Conservation (phyloP, 495 filamentous ascomycete species). For the Aspergillus cavernicola region DNA sequence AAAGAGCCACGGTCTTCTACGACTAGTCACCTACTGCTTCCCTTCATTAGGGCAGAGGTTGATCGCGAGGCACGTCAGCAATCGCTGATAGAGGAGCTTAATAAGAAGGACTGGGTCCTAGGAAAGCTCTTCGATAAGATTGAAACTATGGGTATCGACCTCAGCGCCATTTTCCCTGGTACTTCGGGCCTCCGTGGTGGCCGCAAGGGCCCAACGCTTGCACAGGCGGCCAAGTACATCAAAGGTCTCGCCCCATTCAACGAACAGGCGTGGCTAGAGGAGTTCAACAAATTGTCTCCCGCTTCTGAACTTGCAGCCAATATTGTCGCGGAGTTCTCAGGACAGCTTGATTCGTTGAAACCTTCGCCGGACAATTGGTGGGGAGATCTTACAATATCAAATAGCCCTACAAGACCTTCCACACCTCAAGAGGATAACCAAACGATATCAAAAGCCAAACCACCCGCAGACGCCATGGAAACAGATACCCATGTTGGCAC, state of each 20-base stretch:
- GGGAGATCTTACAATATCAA: conserved; percentile 23
- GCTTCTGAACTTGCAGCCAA: conserved; percentile 22
- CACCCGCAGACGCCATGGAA: conserved; percentile 2
- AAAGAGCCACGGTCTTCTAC: conserved; percentile 51
- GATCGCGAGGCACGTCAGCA: conserved; percentile 46
- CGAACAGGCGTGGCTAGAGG: conserved; percentile 37
- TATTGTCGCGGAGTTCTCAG: conserved; percentile 24
- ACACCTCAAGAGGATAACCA: conserved; percentile 4
- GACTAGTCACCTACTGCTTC: conserved; percentile 62
- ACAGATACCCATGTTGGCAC: conserved; percentile 20
- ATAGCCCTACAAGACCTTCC: conserved; percentile 1
- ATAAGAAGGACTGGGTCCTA: conserved; percentile 78
- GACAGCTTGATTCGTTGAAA: conserved; percentile 9
- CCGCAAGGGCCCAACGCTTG: conserved; percentile 31
- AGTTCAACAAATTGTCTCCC: conserved; percentile 17
- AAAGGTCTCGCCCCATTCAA: conserved; percentile 47
- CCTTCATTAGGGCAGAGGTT: conserved; percentile 60
- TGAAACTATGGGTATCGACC: conserved; percentile 62
- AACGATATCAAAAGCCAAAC: neutral
- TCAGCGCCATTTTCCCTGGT: conserved; percentile 67
- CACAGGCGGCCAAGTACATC: conserved; percentile 38
- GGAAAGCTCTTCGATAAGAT: conserved; percentile 72
- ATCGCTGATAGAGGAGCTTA: conserved; percentile 56
- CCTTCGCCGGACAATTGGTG: conserved; percentile 38
- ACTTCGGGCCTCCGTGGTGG: conserved; percentile 43